Percentiles rank a stretch among this genome's conserved stretches.
Conservation (phyloP, 2,329 filamentous ascomycete species). For the Thermomyces lanuginosus region DNA sequence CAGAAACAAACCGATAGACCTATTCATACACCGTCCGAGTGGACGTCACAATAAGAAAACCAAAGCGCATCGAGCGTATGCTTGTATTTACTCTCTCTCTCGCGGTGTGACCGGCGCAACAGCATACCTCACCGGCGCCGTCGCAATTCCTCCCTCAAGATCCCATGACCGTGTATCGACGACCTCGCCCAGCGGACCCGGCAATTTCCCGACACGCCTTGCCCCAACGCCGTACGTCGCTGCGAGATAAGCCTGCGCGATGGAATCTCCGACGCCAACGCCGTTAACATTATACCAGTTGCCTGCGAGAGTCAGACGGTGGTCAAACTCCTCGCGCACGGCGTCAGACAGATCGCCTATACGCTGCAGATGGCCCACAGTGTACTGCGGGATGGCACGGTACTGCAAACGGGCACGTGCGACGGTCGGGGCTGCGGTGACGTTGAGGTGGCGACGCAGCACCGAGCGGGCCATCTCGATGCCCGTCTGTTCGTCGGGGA, state of each 20-base stretch:
- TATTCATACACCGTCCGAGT: too few species aligned
- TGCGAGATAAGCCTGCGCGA: conserved; percentile 41
- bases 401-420: conserved; percentile 44
- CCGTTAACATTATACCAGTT: conserved; percentile 36
- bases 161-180: conserved; percentile 13
- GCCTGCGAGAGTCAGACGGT: conserved; percentile 47
- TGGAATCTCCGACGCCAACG: conserved; percentile 38
- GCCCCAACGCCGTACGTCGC: conserved; percentile 26
- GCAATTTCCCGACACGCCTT: conserved; percentile 4
- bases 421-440: conserved; percentile 46
- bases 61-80: too few species aligned
- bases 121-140: conserved; percentile 11
- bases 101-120: conserved; percentile 5
- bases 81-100: too few species aligned
- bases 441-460: conserved; percentile 57
- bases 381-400: conserved; percentile 83
- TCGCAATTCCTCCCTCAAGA: conserved; percentile 17
- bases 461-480: conserved; percentile 53
- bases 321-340: conserved; percentile 40
- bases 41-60: too few species aligned
- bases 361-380: conserved; percentile 54
- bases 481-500: conserved; percentile 50
- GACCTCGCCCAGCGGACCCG: conserved; percentile 11
- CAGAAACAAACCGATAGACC: too few species aligned
- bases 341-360: conserved; percentile 43